Percentiles rank a stretch among this genome's conserved stretches.
phyloP scores from a whole-genome alignment of 1,139 yeast genomes.

The Debaryomyces psychrophilus region DNA sequence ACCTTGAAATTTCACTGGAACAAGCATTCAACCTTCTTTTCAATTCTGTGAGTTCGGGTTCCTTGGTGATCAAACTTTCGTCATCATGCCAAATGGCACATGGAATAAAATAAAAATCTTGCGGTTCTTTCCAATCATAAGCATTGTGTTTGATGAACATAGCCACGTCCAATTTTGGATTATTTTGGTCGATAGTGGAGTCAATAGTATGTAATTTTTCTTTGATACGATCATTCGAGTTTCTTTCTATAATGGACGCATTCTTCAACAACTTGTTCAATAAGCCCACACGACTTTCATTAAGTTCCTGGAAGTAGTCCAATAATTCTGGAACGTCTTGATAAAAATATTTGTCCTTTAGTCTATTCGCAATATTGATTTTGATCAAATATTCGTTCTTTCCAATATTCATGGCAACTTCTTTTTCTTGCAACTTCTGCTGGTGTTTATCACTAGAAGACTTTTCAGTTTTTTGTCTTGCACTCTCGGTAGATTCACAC shows the following conservation, averaged over 20 bases:
- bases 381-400: slow-evolving; percentile 83
- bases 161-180: slow-evolving; percentile 75
- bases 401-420: slow-evolving; percentile 79
- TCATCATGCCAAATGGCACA: slow-evolving; percentile 98
- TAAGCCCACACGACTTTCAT: slow-evolving; percentile 75
- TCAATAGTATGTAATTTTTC: slow-evolving; percentile 58
- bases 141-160: slow-evolving; percentile 92
- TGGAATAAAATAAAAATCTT: slow-evolving; percentile 82
- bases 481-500: slow-evolving; percentile 79
- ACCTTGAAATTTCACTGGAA: slow-evolving; percentile 46
- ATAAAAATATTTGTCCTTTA: slow-evolving; percentile 89
- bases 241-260: slow-evolving; percentile 67
- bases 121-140: slow-evolving; percentile 80
- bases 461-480: slow-evolving; percentile 71
- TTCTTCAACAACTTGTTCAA: slow-evolving; percentile 70
- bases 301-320: slow-evolving; percentile 83
- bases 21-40: slow-evolving; percentile 60
- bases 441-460: slow-evolving; percentile 60
- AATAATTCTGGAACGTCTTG: slow-evolving; percentile 92
- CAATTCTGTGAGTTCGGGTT: slow-evolving; percentile 66
- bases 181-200: slow-evolving; percentile 66
- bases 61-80: slow-evolving; percentile 68
- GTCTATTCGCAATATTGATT: slow-evolving; percentile 82
- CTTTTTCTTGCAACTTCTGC: slow-evolving; percentile 62
- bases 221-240: slow-evolving; percentile 55